phyloP scores from a whole-genome alignment of 805 yeast genomes.

The Isabelozyma gotoi region DNA sequence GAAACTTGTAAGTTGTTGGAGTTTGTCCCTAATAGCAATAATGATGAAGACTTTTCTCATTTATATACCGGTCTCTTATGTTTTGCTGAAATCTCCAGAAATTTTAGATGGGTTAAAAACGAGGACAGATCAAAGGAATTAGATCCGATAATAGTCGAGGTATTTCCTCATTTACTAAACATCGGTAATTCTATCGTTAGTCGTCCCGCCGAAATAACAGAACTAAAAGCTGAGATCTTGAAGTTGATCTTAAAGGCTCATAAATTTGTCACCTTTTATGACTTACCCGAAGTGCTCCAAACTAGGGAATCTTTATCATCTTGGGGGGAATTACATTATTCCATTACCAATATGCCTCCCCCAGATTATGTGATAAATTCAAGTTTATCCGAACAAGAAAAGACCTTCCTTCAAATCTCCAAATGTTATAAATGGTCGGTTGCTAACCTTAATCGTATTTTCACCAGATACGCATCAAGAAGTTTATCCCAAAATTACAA shows the following conservation, averaged over 20 bases:
- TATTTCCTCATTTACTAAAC: constrained; percentile 64
- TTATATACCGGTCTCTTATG: constrained; percentile 69
- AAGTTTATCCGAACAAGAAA: constrained; percentile 45
- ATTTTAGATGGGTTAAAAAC: constrained; percentile 70
- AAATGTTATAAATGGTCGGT: constrained; percentile 76
- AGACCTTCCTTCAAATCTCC: constrained; percentile 67
- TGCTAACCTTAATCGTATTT: constrained; percentile 71
- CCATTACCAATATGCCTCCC: constrained; percentile 56
- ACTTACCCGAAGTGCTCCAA: constrained; percentile 65
- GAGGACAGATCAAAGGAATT: constrained; percentile 34
- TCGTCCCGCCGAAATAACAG: constrained; percentile 20
- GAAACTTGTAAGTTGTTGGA: constrained; percentile 33
- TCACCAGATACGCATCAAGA: constrained; percentile 65
- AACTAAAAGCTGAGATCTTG: constrained; percentile 64
- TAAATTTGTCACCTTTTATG: constrained; percentile 73
- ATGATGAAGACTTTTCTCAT: constrained; percentile 20
- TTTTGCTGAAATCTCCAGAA: constrained; percentile 65
- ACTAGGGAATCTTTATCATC: constrained; percentile 46
- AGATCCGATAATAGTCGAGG: constrained; percentile 48
- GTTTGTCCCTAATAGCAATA: constrained; percentile 14
- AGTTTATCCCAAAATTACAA: constrained; percentile 45
- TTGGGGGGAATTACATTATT: constrained; percentile 80
- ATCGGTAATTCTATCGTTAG: constrained; percentile 58
- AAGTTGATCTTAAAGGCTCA: constrained; percentile 71
- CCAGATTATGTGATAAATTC: constrained; percentile 53